Evolutionary conservation across 305 asterid genomes (phyloP).

Genomic region (Fraxinus platypoda): DNA sequence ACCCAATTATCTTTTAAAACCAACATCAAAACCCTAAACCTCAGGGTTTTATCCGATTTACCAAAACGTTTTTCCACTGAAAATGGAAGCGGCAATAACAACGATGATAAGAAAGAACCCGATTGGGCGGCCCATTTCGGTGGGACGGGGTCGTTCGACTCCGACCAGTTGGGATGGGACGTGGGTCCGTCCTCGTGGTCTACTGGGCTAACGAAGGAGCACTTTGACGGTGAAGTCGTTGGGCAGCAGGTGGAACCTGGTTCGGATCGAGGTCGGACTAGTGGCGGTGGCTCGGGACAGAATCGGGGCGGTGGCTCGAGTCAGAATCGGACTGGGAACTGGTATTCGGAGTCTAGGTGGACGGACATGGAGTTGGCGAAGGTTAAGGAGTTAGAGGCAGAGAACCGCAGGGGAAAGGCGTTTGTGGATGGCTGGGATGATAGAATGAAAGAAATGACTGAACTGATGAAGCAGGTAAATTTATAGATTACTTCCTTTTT

Average conservation of each 20-base stretch:
- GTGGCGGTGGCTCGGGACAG: slow-evolving; percentile 16
- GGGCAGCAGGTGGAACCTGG: slow-evolving; percentile 51
- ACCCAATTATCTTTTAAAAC: slow-evolving; percentile 28
- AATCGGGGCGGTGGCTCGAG: slow-evolving; percentile 1
- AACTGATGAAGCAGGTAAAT: slow-evolving; percentile 68
- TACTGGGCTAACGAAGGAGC: slow-evolving; percentile 80
- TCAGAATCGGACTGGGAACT: slow-evolving; percentile 11
- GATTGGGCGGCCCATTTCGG: slow-evolving; percentile 55
- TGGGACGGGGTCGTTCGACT: slow-evolving; percentile 28
- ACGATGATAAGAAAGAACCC: slow-evolving; percentile 8
- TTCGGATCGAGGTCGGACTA: slow-evolving; percentile 1
- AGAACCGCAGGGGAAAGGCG: slow-evolving; percentile 38
- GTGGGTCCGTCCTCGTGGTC: slow-evolving; percentile 74
- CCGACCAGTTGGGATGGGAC: slow-evolving; percentile 67
- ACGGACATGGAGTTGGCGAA: slow-evolving; percentile 44
- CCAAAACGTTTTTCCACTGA: slow-evolving; percentile 44
- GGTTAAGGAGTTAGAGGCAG: slow-evolving; percentile 44
- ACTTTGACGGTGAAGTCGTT: slow-evolving; percentile 76
- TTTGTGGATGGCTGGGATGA: slow-evolving; percentile 60
- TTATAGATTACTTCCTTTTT: not conserved
- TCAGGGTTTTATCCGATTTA: slow-evolving; percentile 24
- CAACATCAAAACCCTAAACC: slow-evolving; percentile 13
- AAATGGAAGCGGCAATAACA: slow-evolving; percentile 26
- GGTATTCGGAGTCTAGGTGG: slow-evolving; percentile 41
- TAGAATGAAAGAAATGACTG: slow-evolving; percentile 45